Base-by-base conservation (phyloP, 2,329 filamentous ascomycete genomes). In the Xenosphaeropsis pyriputrescens region DNA sequence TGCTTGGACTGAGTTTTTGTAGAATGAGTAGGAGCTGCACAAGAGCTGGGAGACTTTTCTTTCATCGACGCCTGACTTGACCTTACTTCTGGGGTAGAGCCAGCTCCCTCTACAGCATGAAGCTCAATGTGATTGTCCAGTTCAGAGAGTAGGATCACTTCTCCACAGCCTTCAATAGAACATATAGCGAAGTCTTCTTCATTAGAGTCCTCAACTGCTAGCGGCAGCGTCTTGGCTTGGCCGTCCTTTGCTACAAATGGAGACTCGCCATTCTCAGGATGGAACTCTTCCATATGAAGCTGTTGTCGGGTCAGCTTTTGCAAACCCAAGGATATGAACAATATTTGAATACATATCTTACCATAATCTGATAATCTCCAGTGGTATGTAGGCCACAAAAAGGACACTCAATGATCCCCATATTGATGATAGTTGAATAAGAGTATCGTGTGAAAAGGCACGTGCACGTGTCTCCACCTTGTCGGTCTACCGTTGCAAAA, bases 71-170 rank as follows among this genome's bases (percentile, higher is more conserved):
- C 22, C 8, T 26, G 22, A 26, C 22, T 26, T 26, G 8, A 26
- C 12, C 8, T 5, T 9, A 26, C 8, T 26, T 26, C 22, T 11
- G 22, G 22, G 8, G 22, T 26, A 26, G 22, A 26, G 22, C 22
- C 22, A 26, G 22, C 22, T 9, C 8, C 22, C 26, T 50, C 46
- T 18, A 43, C 40, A 29, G 34, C 40, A 49, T 80, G 75, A 39
- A 78, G 58, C 47, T 77, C 70, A 29, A 78, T 49, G 49, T 81
- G 76, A 33, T 61, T 65, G 13, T 70, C 63, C 29, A 79, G 57
- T 46, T 78, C 70, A 13, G 58, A 53, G 6, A 61, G 47, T 6
- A 62, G 55, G 15, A 79, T 53, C n/a, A 63, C 52, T 51, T 82
- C 75, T 22, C 69, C 70, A 49, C 78, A 83, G 16, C 64, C 67